Base-by-base conservation (phyloP, 2,329 filamentous ascomycete genomes). In the Catunica adiposa region DNA sequence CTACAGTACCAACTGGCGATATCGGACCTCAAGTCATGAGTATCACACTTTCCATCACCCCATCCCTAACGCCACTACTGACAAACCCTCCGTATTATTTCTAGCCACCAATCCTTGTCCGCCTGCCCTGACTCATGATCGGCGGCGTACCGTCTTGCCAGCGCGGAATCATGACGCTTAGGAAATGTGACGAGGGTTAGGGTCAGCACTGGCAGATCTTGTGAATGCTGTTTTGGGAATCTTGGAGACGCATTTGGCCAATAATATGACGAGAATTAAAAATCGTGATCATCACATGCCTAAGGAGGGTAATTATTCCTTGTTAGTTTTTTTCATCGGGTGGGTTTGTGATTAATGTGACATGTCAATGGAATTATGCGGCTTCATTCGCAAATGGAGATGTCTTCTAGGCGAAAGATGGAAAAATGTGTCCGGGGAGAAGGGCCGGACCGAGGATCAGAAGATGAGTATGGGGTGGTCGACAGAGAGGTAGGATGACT, bases 181-280 rank as follows among this genome's bases (percentile, higher is more conserved):
- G 40, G n/a, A 7, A 17, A 11, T 44, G 20, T 48, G n/a, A 15
- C 26, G 26, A 2, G 29, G 29, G 1, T 29, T 48, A 48, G 44
- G 44, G 44, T 48, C 14, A 2, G 2, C 1, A n/a, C 26, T 48
- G 44, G 44, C n/a, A 48, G 23, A 48, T 26, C 14, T 8, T 8
- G 1, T n/a, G 22, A 20, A 11, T 23, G 4, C 44, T 15, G 44
- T 25, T 48, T 48, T 6, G 44, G 44, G 44, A 3, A 48, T 25
- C 1, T 26, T 26, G 23, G 44, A 26, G 23, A 48, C 26, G 44
- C 11, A 6, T 2, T 15, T 3, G 29, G 31, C 54, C 54, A 40
- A 55, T 55, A 20, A 51, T 22, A 51, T 22, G 20, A 6, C 31
- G 11, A 55, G 54, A 55, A 55, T 55, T 55, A 22, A 55, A 26